A percentile compares a stretch with the other conserved stretches of the same genome.
These are phyloP conservation scores for Penicillium canariense DNA, from an alignment of 495 filamentous ascomycete species.

Conservation along the genomic window DNA sequence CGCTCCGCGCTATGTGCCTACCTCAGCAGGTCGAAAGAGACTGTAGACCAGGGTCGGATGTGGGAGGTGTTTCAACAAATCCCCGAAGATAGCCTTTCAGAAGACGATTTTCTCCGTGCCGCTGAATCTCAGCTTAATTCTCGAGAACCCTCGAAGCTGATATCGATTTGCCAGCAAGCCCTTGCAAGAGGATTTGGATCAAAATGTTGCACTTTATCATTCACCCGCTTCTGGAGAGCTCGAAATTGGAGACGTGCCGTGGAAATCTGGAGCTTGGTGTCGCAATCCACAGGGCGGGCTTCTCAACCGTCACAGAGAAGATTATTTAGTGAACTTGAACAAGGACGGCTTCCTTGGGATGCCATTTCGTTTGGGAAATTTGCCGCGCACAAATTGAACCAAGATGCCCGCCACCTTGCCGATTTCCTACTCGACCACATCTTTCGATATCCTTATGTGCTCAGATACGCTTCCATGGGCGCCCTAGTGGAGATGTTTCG, in stretches of 20 bases:
- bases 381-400: constrained; percentile 2
- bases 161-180: constrained; percentile 32
- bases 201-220: constrained; percentile 22
- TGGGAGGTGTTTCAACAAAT: constrained; percentile 43
- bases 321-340: constrained; percentile 1
- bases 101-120: constrained; percentile 39
- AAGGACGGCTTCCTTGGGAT: constrained; percentile 5
- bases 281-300: neutral
- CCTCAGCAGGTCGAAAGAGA: constrained; percentile 34
- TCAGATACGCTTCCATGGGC: constrained; percentile 26
- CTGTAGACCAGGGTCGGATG: constrained; percentile 37
- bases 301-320: neutral
- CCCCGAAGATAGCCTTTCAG: constrained; percentile 24
- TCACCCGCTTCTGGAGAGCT: constrained; percentile 35
- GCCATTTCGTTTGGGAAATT: constrained; percentile 20
- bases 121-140: constrained; percentile 25
- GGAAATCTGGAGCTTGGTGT: constrained; percentile 8
- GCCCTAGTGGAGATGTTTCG: constrained; percentile 29
- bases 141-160: constrained; percentile 19
- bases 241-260: constrained; percentile 32
- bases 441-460: constrained; percentile 17
- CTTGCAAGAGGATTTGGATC: constrained; percentile 20
- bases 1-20: constrained; percentile 36
- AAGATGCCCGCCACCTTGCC: constrained; percentile 15
- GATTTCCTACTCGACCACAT: constrained; percentile 21